These are phyloP conservation scores for Rhynchosporium agropyri DNA, from an alignment of 2,329 filamentous ascomycete species.

Conservation along the genomic window DNA sequence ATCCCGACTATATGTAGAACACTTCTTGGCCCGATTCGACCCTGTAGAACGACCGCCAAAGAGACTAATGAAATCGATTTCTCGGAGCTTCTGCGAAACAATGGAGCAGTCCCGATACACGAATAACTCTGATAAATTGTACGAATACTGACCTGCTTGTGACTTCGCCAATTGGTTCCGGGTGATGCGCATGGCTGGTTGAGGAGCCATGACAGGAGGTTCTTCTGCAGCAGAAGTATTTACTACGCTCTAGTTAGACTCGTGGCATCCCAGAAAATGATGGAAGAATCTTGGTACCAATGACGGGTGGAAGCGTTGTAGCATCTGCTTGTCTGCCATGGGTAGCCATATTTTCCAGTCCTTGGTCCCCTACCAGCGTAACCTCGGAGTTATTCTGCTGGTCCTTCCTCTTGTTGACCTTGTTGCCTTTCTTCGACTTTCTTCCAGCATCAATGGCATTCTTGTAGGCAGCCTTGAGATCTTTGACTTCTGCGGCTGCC, in stretches of 20 bases:
- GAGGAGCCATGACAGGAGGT: conserved; percentile 15
- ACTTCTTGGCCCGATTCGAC: conserved; percentile 20
- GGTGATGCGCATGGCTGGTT: conserved; percentile 32
- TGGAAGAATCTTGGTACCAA: conserved; percentile 26
- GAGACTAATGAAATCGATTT: conserved; percentile 26
- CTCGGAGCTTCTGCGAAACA: conserved; percentile 24
- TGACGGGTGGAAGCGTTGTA: conserved; percentile 18
- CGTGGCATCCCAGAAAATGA: conserved; percentile 12
- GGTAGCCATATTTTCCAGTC: conserved; percentile 14
- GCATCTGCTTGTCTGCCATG: conserved; percentile 20
- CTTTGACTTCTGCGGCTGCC: conserved; percentile 37
- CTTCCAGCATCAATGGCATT: conserved; percentile 38
- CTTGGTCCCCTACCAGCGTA: conserved; percentile 14
- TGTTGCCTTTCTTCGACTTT: conserved; percentile 32
- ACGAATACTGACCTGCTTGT: conserved; percentile 41
- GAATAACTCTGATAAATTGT: conserved; percentile 29
- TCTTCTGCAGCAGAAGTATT: conserved; percentile 11
- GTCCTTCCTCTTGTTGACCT: conserved; percentile 35
- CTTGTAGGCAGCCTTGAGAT: conserved; percentile 42
- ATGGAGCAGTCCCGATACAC: conserved; percentile 18
- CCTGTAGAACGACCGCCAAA: conserved; percentile 29
- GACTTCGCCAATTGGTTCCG: conserved; percentile 37
- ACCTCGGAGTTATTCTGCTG: conserved; percentile 27
- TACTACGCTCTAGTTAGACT: conserved; percentile 26
- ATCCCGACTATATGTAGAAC: conserved; percentile 13